These are phyloP conservation scores for Cryptococcus wingfieldii DNA, from an alignment of 1,284 basidiomycete species.

Conservation along the genomic window DNA sequence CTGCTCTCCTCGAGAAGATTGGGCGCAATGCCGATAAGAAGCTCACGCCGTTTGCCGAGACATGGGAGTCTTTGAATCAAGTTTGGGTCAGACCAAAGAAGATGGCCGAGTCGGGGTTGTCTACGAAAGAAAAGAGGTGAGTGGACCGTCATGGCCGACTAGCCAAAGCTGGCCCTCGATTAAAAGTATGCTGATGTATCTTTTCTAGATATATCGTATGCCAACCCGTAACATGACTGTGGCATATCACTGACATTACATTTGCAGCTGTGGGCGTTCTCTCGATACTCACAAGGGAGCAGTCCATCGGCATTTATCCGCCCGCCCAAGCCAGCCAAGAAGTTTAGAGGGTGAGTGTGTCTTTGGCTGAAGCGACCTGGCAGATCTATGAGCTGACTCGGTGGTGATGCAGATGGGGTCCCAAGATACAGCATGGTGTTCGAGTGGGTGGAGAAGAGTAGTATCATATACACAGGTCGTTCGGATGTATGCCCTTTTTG, in stretches of 20 bases:
- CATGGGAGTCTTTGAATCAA: slow-evolving; percentile 37
- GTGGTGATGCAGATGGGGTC: slow-evolving; percentile 18
- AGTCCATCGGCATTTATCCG: slow-evolving; percentile 28
- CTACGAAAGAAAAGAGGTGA: slow-evolving; percentile 39
- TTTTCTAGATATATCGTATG: slow-evolving; percentile 18
- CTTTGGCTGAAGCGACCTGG: neutral
- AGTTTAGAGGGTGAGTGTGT: slow-evolving; percentile 40
- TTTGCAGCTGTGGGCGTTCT: slow-evolving; percentile 35
- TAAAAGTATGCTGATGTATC: neutral
- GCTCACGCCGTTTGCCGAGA: slow-evolving; percentile 27
- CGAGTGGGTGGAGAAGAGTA: slow-evolving; percentile 6
- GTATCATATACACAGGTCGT: too few species aligned
- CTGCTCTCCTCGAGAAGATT: slow-evolving; percentile 34
- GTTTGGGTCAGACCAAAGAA: slow-evolving; percentile 31
- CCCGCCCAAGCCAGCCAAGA: slow-evolving; percentile 35
- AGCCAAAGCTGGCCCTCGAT: neutral
- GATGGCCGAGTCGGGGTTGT: slow-evolving; percentile 33
- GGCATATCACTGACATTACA: neutral
- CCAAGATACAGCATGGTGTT: slow-evolving; percentile 22
- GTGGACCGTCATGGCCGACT: slow-evolving; percentile 4
- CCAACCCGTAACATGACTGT: neutral
- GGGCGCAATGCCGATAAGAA: slow-evolving; percentile 42
- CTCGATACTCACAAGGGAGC: slow-evolving; percentile 36
- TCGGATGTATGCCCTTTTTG: too few species aligned
- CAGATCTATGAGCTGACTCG: neutral